phyloP scores from a whole-genome alignment of 495 filamentous ascomycete species.

The Neurospora sp. region DNA sequence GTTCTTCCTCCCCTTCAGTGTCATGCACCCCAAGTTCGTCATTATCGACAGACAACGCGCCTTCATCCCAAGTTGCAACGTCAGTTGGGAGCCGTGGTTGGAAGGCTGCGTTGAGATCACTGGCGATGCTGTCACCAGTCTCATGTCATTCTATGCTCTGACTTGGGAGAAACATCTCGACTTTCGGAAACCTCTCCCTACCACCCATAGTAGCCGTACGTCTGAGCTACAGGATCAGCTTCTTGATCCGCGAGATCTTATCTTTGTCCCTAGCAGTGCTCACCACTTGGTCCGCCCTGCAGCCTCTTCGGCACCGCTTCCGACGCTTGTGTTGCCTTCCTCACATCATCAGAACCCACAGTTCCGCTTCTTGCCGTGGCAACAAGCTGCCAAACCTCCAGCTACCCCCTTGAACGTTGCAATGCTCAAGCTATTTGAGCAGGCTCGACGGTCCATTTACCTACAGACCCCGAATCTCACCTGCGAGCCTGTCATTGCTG shows the following conservation, averaged over 20 bases:
- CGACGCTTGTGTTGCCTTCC: conserved; percentile 55
- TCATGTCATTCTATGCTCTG: conserved; percentile 48
- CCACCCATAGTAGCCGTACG: background rate
- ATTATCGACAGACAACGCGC: conserved; percentile 53
- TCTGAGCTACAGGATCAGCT: background rate
- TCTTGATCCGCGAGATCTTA: background rate
- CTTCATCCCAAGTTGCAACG: conserved; percentile 59
- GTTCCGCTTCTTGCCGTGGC: conserved; percentile 38
- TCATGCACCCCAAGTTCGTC: conserved; percentile 70
- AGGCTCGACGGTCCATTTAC: conserved; percentile 43
- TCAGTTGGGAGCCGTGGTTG: conserved; percentile 69
- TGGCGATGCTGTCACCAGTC: conserved; percentile 42
- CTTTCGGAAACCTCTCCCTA: background rate
- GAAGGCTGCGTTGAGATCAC: conserved; percentile 54
- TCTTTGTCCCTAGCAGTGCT: conserved; percentile 7
- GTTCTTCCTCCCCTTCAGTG: conserved; percentile 62
- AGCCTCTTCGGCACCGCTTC: conserved; percentile 3
- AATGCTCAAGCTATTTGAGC: conserved; percentile 41
- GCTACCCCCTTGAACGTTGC: conserved; percentile 58
- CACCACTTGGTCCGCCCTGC: conserved; percentile 3
- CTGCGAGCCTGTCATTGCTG: conserved; percentile 42
- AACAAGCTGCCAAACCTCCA: conserved; percentile 33
- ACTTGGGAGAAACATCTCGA: conserved; percentile 39
- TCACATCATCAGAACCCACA: conserved; percentile 54
- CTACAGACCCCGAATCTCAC: conserved; percentile 68